Evolutionary conservation across 495 filamentous ascomycete genomes (phyloP), one percentile per base, ranked within the genome.

Genomic region (Umbilicaria muhlenbergii): DNA sequence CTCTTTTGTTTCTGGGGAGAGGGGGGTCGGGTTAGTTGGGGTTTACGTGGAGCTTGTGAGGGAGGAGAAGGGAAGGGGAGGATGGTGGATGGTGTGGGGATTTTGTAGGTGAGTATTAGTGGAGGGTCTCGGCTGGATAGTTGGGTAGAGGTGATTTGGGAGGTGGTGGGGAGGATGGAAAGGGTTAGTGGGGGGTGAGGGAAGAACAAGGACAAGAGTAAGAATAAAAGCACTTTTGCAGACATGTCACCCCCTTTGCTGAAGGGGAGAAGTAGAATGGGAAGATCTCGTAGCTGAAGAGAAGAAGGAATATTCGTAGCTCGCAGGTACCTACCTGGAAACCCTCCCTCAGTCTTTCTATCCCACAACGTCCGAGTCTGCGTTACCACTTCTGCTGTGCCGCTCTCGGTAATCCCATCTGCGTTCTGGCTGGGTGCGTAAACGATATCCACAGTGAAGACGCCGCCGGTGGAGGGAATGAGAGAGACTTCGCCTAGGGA

Each of bases 401-500:
- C 48, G 3, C 31, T 38, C 3, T 47, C 21, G 13, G 40, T 16
- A 19, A 33, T 18, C 21, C 17, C 18, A 11, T 53, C 49, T 40
- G 37, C 43, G 24, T 32, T n/a, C n/a, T 24, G 11, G 6, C 42
- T 18, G 21, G 48, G 51, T 8, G 51, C 47, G 52, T 67, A 60
- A 48, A 67, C 63, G 33, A 86, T 74, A 38, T 78, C 69, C 5
- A 94, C 74, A 11, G 72, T 68, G 57, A 98, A 98, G 17, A 81
- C 61, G 0, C 91, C 91, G 18, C 91, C 88, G 0, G 85, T 93
- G 14, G 77, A 57, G 0, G 91, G 91, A 34, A 89, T 72, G 0
- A 98, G 76, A n/a, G 91, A 75, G 12, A 98, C 80, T 60, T 96
- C 89, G 37, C 89, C 87, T 0, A 98, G 70, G 43, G 78, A 69